These are phyloP conservation scores for Cytospora piceae DNA, from an alignment of 2,329 filamentous ascomycete genomes.

Conservation along the genomic window DNA sequence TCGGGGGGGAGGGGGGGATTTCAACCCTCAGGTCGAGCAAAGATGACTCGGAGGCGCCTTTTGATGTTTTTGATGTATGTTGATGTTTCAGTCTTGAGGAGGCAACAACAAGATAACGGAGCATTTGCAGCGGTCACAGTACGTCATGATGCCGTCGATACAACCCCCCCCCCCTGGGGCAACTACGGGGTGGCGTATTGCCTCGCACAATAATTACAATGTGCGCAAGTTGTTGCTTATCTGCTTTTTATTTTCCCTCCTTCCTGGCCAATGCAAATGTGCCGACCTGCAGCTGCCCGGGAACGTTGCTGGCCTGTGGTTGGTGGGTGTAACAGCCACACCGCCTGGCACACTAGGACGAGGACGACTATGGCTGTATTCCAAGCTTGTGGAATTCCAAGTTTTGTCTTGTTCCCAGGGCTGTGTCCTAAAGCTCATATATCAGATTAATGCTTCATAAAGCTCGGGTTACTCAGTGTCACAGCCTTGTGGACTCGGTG, in stretches of 20 bases:
- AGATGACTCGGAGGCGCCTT: neutral
- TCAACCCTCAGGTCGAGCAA: neutral
- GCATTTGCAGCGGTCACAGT: neutral
- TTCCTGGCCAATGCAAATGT: neutral
- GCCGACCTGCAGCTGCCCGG: neutral
- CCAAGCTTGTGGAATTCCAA: no score
- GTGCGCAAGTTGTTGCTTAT: neutral
- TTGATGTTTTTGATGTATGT: constrained; percentile 1
- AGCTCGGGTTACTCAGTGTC: no score
- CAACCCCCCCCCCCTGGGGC: neutral
- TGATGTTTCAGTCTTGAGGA: neutral
- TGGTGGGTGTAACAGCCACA: constrained; percentile 1
- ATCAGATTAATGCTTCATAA: no score
- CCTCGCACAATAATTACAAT: neutral
- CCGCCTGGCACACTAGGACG: neutral
- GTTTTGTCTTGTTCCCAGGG: no score
- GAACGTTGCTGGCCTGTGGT: neutral
- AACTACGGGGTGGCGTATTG: neutral
- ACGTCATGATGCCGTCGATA: neutral
- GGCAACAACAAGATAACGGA: neutral
- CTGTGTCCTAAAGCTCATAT: no score
- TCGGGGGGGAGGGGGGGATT: no score
- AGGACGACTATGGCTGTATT: no score
- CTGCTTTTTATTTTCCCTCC: neutral
- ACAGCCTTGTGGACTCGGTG: no score